phyloP scores from a whole-genome alignment of 495 filamentous ascomycete species.

The Astrothelium macrocarpum region DNA sequence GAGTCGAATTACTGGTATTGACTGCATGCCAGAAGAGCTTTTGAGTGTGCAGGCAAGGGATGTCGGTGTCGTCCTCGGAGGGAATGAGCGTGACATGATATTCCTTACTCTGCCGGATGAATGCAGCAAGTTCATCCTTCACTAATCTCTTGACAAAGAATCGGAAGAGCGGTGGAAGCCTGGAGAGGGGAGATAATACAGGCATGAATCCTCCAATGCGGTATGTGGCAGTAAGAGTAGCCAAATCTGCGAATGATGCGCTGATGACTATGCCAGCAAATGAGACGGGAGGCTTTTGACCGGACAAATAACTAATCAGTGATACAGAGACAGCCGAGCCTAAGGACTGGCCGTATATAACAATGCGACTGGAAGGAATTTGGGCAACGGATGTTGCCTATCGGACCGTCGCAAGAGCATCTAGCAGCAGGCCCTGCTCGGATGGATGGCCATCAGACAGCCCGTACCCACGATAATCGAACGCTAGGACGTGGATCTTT shows the following conservation, averaged over 20 bases:
- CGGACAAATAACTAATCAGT: slow-evolving; percentile 17
- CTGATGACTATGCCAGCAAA: slow-evolving; percentile 30
- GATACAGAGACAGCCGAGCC: slow-evolving; percentile 26
- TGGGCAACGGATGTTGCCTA: slow-evolving; percentile 37
- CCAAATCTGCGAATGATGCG: slow-evolving; percentile 39
- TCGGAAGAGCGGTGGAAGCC: slow-evolving; percentile 28
- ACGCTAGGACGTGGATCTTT: slow-evolving; percentile 51
- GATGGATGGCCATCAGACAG: slow-evolving; percentile 24
- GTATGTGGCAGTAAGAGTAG: slow-evolving; percentile 38
- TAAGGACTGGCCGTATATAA: slow-evolving; percentile 27
- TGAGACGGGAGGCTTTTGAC: slow-evolving; percentile 10
- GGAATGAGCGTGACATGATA: slow-evolving; percentile 20
- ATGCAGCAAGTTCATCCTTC: slow-evolving; percentile 18
- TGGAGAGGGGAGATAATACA: slow-evolving; percentile 35
- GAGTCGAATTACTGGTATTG: slow-evolving; percentile 26
- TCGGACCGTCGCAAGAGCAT: slow-evolving; percentile 52
- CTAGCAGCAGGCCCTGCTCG: slow-evolving; percentile 22
- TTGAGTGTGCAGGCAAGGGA: slow-evolving; percentile 34
- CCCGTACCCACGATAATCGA: slow-evolving; percentile 32
- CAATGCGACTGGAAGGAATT: slow-evolving; percentile 23
- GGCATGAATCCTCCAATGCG: slow-evolving; percentile 37
- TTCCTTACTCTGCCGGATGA: slow-evolving; percentile 16
- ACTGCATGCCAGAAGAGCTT: slow-evolving; percentile 39
- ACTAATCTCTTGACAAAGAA: slow-evolving; percentile 24
- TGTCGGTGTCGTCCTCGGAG: slow-evolving; percentile 27